Evolutionary conservation across 306 rosid species (phyloP), one percentile per base, ranked within the genome.

Genomic region (Vigna unguiculata): DNA sequence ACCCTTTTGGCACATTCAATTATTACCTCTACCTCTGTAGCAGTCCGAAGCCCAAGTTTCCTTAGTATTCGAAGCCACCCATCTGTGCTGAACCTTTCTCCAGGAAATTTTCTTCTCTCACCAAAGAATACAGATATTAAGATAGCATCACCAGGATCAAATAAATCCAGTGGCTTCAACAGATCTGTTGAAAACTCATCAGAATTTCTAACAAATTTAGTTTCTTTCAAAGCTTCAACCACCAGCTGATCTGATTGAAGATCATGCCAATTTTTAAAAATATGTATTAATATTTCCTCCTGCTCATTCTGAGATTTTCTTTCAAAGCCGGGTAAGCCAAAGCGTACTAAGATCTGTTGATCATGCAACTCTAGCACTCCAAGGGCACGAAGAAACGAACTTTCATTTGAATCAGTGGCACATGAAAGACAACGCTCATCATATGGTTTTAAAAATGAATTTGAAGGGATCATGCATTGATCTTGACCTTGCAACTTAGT

Each of bases 1-100:
- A 94, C 89, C 88, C 89, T 88, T 85, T 83, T 89, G 87, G 98
- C 98, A 85, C 98, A 94, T 80, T 94, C 97, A 68, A 94, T 90
- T 49, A 94, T 92, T 62, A 94, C 85, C 57, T 90, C 97, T 62
- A 88, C 88, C 77, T 92, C 98, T 43, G 80, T 77, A 63, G 98
- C 85, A 79, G 91, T 87, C 76, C 91, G 90, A 40, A 94, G 93
- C 55, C 98, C 98, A 69, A 86, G 80, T 82, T 86, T 90, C 87
- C 98, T 92, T 80, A 94, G 83, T 79, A 94, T 94, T 25, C 62
- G 95, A 76, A 94, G 96, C 98, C 98, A 94, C 57, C 93, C 88
- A 83, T 89, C 92, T 53, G 95, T 80, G 62, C 78, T 76, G 82
- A 94, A 94, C 90, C 98, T 91, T 80, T 94, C 98, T 72, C 98